phyloP scores from a whole-genome alignment of 106 monocot genomes.

The Platanthera zijinensis region DNA sequence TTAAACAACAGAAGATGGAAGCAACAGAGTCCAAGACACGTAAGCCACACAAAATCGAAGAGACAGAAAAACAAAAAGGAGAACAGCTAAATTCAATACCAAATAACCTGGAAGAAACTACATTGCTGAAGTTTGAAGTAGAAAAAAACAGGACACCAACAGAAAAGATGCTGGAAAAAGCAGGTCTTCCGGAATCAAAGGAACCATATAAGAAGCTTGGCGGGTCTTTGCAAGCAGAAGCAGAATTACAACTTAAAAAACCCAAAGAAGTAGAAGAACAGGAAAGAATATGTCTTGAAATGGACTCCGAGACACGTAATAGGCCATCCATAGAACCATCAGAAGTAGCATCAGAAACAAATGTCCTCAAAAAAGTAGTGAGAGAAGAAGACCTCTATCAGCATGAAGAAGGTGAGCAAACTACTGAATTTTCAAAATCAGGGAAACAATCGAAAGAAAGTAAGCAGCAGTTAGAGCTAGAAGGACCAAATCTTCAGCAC shows the following conservation, averaged over 20 bases:
- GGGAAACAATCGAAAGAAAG: background rate
- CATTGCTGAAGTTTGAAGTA: background rate
- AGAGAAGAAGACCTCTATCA: background rate
- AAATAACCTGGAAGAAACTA: background rate
- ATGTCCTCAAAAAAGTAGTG: background rate
- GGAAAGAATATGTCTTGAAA: background rate
- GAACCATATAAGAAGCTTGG: background rate
- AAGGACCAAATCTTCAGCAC: background rate
- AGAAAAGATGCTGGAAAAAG: background rate
- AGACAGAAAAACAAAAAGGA: constrained; percentile 4
- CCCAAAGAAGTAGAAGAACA: background rate
- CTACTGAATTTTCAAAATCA: background rate
- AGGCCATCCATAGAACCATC: background rate
- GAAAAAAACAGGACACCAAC: background rate
- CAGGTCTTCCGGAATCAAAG: background rate
- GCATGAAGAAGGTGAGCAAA: background rate
- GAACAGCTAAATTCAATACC: background rate
- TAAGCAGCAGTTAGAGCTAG: background rate
- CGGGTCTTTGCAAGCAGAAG: background rate
- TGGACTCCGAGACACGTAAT: background rate
- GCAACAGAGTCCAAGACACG: background rate
- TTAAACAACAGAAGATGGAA: background rate
- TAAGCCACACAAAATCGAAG: background rate
- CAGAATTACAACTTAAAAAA: background rate
- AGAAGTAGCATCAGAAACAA: background rate